Percentiles rank a stretch among this genome's conserved stretches.
These are phyloP conservation scores for Alternaria dauci DNA, from an alignment of 2,329 filamentous ascomycete species.

Conservation along the genomic window DNA sequence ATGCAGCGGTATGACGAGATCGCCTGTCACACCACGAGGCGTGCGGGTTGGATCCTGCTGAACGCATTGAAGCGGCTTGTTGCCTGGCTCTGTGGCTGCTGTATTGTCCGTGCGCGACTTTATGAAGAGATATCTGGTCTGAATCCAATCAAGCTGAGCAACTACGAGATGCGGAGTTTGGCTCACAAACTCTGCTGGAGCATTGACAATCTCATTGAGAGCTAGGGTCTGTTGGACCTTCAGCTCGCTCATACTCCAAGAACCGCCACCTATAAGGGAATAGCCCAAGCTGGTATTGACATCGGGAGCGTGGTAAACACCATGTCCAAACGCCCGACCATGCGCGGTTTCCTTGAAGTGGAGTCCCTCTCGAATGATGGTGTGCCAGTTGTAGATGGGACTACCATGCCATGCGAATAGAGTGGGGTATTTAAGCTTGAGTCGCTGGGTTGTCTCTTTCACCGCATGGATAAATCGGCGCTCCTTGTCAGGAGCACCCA, in stretches of 20 bases:
- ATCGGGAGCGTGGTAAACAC: slow-evolving; percentile 78
- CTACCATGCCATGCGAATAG: slow-evolving; percentile 91
- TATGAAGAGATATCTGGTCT: slow-evolving; percentile 84
- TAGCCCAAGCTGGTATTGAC: slow-evolving; percentile 67
- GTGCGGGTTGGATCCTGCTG: slow-evolving; percentile 54
- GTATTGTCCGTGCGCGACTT: slow-evolving; percentile 22
- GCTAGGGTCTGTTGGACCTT: slow-evolving; percentile 69
- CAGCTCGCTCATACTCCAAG: slow-evolving; percentile 74
- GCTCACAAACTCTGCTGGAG: slow-evolving; percentile 67
- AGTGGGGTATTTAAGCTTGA: slow-evolving; percentile 66
- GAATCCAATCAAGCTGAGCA: slow-evolving; percentile 81
- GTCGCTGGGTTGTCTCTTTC: slow-evolving; percentile 53
- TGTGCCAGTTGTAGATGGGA: slow-evolving; percentile 81
- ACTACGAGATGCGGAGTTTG: slow-evolving; percentile 73
- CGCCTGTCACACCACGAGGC: slow-evolving; percentile 52
- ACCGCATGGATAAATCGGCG: slow-evolving; percentile 74
- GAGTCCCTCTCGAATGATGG: slow-evolving; percentile 82
- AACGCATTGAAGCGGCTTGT: slow-evolving; percentile 37
- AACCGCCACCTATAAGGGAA: slow-evolving; percentile 16
- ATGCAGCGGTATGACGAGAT: slow-evolving; percentile 62
- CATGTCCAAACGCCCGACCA: slow-evolving; percentile 78
- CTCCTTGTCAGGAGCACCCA: slow-evolving; percentile 92
- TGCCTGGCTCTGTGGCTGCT: slow-evolving; percentile 10
- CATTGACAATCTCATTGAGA: slow-evolving; percentile 86
- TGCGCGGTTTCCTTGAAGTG: slow-evolving; percentile 70